Base-by-base conservation (phyloP, 169 alveolate genomes). In the Babesia sp. region DNA sequence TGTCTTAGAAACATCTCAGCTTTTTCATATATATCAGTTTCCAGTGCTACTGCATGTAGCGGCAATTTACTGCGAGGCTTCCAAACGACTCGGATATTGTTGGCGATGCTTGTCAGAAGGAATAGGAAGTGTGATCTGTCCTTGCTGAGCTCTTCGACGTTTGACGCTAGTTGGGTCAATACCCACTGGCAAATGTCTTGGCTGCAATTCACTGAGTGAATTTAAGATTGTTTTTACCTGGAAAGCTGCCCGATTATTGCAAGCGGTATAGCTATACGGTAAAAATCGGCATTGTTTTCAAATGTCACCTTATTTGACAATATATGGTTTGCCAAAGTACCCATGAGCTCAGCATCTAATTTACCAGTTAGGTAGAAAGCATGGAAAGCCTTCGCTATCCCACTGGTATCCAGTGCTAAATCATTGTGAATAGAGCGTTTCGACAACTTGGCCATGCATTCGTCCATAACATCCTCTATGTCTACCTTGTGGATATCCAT, bases 21-120 rank as follows among this genome's bases (percentile, higher is more conserved):
- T 61, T 71, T 71, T 51, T 80, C 88, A 28, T 80, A 80, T 2
- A 80, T 61, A 29, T 64, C 71, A 20, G 69, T 68, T 34, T 76
- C 82, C 44, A 63, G 48, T 16, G 75, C 67, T 3, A 71, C 56
- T 14, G 77, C 51, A 8, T 29, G 45, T 18, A 51, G 59, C 22
- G 63, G 33, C 39, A 53, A 29, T 26, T 37, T 63, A 5, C 33
- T 55, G 18, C 44, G 51, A 41, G 24, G 3, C 31, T 34, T 78
- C 53, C 54, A 53, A 2, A 22, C 73, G 14, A 63, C 51, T 28
- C 28, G 57, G 22, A 58, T 42, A 29, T 29, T 56, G 63, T 53
- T 58, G 1, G 85, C 77, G 58, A 74, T 50, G 41, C 59, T 54
- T 14, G 77, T 77, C 18, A 80, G 81, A 28, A 80, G 56, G 36